Conservation (phyloP, 2,329 filamentous ascomycete species). For the Fusarium nodosum region DNA sequence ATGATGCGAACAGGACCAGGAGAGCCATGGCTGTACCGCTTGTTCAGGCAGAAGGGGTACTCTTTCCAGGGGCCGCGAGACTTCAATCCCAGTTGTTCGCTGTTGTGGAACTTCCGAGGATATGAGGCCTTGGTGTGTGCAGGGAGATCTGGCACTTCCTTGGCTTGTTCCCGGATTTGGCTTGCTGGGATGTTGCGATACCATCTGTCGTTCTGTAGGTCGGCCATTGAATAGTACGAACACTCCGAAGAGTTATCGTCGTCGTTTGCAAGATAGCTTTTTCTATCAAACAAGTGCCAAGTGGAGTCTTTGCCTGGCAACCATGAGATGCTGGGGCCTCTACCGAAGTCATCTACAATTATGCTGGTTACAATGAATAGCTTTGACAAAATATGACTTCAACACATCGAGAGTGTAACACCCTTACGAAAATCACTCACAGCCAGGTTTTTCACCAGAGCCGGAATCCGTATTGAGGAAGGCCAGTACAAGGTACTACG, state of each 20-base stretch:
- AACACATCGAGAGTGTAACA: too few relatives aligned
- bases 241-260: conserved; percentile 23
- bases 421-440: too few relatives aligned
- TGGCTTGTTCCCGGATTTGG: conserved; percentile 23
- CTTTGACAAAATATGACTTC: too few relatives aligned
- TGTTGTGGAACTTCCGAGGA: conserved; percentile 18
- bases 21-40: not conserved
- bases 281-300: too few relatives aligned
- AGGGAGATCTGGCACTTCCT: conserved; percentile 1
- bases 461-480: too few relatives aligned
- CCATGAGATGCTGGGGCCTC: too few relatives aligned
- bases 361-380: too few relatives aligned
- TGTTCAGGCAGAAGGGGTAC: conserved; percentile 27
- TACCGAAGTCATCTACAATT: too few relatives aligned
- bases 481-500: too few relatives aligned
- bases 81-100: conserved; percentile 3
- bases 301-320: too few relatives aligned
- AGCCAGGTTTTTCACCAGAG: too few relatives aligned
- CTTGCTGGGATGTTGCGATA: conserved; percentile 21
- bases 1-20: conserved; percentile 29
- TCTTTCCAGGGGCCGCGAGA: conserved; percentile 20
- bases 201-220: conserved; percentile 7
- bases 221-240: conserved; percentile 26
- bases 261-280: too few relatives aligned
- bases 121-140: not conserved